Base-by-base conservation (phyloP, 306 rosid genomes). In the Calophaca sinica region DNA sequence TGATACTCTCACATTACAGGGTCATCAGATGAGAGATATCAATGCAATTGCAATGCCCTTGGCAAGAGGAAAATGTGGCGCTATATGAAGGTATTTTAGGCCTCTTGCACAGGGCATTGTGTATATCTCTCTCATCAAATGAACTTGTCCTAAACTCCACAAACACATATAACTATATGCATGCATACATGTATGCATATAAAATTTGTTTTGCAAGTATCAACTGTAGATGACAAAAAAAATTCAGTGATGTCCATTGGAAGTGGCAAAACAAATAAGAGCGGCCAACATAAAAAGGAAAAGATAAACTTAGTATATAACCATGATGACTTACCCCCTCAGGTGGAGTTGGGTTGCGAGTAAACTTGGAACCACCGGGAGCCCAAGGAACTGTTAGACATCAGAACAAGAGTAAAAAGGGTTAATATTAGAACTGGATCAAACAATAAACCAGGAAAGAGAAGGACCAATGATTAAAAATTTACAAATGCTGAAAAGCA, bases 301-400 rank as follows among this genome's bases (percentile, higher is more conserved):
- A 39, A 61, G 11, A 76, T 13, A 58, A 62, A 52, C 65, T 9
- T 46, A 5, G 32, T 2, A 13, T 13, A 52, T 46, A 57, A 38
- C 36, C 35, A 74, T 26, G 49, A 73, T 13, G 54, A 79, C 86
- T 88, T 87, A 94, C 98, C 93, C 98, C 99, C 13, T 84, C 4
- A 74, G 97, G 97, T 46, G 99, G 99, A 84, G 88, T 58, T 48
- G 99, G 97, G 79, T 94, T 94, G 68, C 99, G 91, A 55, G 88
- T 86, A 79, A 92, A 94, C 90, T 90, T 94, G 49, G 96, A 86
- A 84, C 99, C 99, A 66, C 97, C 99, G 0, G 99, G 99, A 58
- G 96, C 96, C 99, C 99, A 94, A 20, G 99, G 99, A 85, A 92
- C 99, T 94, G 71, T 77, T 73, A 80, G 48, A 66, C 53, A 86